Conservation (phyloP, 805 yeast genomes). For the Wickerhamiella australiensis region DNA sequence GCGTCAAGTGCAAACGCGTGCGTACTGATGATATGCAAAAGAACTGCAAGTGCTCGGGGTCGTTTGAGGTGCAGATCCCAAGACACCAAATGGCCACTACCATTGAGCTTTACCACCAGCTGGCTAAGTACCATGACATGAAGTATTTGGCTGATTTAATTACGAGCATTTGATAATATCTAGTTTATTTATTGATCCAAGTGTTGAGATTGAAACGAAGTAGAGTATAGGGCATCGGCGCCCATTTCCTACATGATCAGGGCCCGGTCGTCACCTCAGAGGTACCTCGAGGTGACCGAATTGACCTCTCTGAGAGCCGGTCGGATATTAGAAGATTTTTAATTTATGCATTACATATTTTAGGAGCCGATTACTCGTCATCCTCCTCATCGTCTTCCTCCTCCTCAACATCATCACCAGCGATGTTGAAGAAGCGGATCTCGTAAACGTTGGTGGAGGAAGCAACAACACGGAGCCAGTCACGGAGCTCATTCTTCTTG, state of each 20-base stretch:
- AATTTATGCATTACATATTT: constrained; percentile 1
- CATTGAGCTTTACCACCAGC: constrained; percentile 41
- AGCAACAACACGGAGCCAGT: constrained; percentile 99
- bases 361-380: constrained; percentile 17
- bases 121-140: constrained; percentile 50
- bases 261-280: too few relatives aligned
- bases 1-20: constrained; percentile 61
- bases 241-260: too few relatives aligned
- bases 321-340: background rate
- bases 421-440: constrained; percentile 98
- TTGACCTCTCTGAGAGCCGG: too few relatives aligned
- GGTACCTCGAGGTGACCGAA: too few relatives aligned
- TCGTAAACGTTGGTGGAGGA: constrained; percentile 91
- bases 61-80: constrained; percentile 37
- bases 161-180: background rate
- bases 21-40: constrained; percentile 56
- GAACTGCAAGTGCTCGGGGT: constrained; percentile 81
- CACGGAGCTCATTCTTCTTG: constrained; percentile 99
- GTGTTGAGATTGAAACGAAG: too few relatives aligned
- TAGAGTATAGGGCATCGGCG: too few relatives aligned
- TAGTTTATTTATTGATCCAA: background rate
- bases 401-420: constrained; percentile 88
- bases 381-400: constrained; percentile 56
- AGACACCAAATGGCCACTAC: constrained; percentile 35
- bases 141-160: constrained; percentile 1